Evolutionary conservation across 176 grass and related monocot species (phyloP), one percentile per base, ranked within the genome.

Genomic region (Saccharum officinarum): DNA sequence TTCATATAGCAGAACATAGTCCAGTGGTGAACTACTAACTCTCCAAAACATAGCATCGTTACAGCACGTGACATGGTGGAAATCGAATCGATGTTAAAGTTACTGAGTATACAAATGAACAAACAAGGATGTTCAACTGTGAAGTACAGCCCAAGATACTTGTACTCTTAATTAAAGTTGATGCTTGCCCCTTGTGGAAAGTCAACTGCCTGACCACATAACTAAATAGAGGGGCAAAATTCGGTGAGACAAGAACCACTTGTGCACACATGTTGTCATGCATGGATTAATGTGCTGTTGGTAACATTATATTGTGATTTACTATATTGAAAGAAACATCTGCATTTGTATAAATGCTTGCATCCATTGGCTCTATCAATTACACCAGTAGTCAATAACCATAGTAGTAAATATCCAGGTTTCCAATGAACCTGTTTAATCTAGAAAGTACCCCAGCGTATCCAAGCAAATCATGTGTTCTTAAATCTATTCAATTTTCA

Each of bases 131-230:
- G 41, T 4, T 8, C 1, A 28, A 18, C 14, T 90, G 44, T 67
- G 41, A 54, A 66, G 25, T 82, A 22, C 30, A 75, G 2, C 16
- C 49, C 23, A 36, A 73, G 59, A 38, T 45, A 59, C 14, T 79
- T 67, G 17, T 4, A 28, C 40, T 78, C 80, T 42, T 67, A 80
- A 47, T 34, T 67, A 85, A 39, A 84, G 68, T 66, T 18, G 7
- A 59, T 60, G 23, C 31, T 8, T 44, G 11, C 16, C 7, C 34
- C 31, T 67, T 52, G 54, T 68, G 60, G 40, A 49, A 74, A 45
- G 15, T 59, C 61, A 62, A 20, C 79, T 75, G 67, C 39, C 67
- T 77, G 42, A 36, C 10, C 34, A 9, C 36, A 60, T 30, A 75
- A 26, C 28, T 60, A 75, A 11, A 54, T 33, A 71, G 40, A 30